These are phyloP conservation scores for Elaphomyces granulatus DNA, from an alignment of 495 filamentous ascomycete genomes.

Conservation along the genomic window DNA sequence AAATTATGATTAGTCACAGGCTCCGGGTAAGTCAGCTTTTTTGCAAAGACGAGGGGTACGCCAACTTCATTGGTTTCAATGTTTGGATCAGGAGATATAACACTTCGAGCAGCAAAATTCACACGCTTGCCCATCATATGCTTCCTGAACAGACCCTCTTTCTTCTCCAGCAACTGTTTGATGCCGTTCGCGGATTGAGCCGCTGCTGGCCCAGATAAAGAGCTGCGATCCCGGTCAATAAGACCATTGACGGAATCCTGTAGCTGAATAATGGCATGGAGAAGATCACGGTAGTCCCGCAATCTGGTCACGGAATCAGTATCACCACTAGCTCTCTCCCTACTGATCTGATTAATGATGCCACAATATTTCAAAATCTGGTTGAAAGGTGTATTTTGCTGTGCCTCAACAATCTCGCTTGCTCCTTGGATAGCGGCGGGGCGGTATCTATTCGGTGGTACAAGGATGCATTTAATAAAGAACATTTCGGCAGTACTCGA, in stretches of 20 bases:
- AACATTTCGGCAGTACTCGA: slow-evolving; percentile 69
- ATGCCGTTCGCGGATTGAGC: slow-evolving; percentile 46
- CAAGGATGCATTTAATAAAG: slow-evolving; percentile 69
- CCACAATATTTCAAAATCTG: slow-evolving; percentile 58
- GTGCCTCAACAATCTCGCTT: slow-evolving; percentile 64
- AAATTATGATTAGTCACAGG: slow-evolving; percentile 96
- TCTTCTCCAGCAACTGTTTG: slow-evolving; percentile 97
- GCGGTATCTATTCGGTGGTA: slow-evolving; percentile 88
- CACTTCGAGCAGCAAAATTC: slow-evolving; percentile 93
- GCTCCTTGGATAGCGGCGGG: slow-evolving; percentile 71
- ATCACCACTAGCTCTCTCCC: slow-evolving; percentile 46
- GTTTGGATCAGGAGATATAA: slow-evolving; percentile 96
- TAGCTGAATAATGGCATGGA: slow-evolving; percentile 60
- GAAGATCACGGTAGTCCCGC: slow-evolving; percentile 44
- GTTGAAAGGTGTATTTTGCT: slow-evolving; percentile 75
- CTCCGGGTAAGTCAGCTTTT: slow-evolving; percentile 91
- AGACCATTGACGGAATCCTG: slow-evolving; percentile 85
- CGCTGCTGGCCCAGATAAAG: slow-evolving; percentile 52
- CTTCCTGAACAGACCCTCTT: slow-evolving; percentile 94
- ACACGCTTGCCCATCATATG: slow-evolving; percentile 99
- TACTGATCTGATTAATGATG: slow-evolving; percentile 57
- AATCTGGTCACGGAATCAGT: slow-evolving; percentile 24
- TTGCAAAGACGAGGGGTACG: slow-evolving; percentile 92
- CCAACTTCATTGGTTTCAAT: slow-evolving; percentile 98
- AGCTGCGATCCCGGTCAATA: slow-evolving; percentile 75